Evolutionary conservation across 2,329 filamentous ascomycete species (phyloP).

Genomic region (Rutstroemia sp.): DNA sequence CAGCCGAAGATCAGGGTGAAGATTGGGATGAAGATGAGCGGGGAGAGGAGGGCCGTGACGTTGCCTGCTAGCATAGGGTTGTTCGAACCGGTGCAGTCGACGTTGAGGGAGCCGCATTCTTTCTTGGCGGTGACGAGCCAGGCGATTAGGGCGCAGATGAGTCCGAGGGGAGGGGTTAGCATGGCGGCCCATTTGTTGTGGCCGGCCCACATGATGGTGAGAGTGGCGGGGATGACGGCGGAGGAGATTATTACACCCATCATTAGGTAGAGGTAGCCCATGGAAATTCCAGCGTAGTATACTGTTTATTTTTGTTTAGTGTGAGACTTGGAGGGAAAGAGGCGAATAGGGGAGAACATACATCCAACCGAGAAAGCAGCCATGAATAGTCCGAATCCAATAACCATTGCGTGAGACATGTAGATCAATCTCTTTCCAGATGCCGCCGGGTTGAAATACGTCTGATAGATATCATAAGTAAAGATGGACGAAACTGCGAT

Average conservation of each 20-base stretch:
- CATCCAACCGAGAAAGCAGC: constrained; percentile 68
- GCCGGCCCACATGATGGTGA: constrained; percentile 73
- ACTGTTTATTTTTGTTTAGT: constrained; percentile 11
- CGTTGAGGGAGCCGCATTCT: constrained; percentile 59
- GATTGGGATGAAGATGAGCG: constrained; percentile 65
- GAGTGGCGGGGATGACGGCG: constrained; percentile 73
- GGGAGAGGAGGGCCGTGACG: constrained; percentile 72
- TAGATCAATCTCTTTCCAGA: constrained; percentile 71
- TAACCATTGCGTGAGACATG: constrained; percentile 66
- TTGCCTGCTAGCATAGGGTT: constrained; percentile 85
- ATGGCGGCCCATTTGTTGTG: constrained; percentile 72
- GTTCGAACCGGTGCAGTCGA: constrained; percentile 75
- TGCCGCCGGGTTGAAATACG: constrained; percentile 73
- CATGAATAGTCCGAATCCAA: constrained; percentile 71
- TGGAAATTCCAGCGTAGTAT: constrained; percentile 58
- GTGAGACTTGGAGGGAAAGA: constrained; percentile 38
- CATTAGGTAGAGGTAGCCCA: constrained; percentile 83
- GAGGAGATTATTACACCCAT: constrained; percentile 90
- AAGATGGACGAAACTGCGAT: constrained; percentile 84
- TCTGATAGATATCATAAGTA: constrained; percentile 84
- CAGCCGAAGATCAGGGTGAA: constrained; percentile 57
- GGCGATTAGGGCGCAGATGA: constrained; percentile 60
- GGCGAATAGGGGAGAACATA: constrained; percentile 7
- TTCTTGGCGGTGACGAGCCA: constrained; percentile 73
- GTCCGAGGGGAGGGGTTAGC: constrained; percentile 60